A percentile compares a stretch with the other conserved stretches of the same genome.
Conservation (phyloP, 2,329 filamentous ascomycete species). For the Talaromyces marneffei region DNA sequence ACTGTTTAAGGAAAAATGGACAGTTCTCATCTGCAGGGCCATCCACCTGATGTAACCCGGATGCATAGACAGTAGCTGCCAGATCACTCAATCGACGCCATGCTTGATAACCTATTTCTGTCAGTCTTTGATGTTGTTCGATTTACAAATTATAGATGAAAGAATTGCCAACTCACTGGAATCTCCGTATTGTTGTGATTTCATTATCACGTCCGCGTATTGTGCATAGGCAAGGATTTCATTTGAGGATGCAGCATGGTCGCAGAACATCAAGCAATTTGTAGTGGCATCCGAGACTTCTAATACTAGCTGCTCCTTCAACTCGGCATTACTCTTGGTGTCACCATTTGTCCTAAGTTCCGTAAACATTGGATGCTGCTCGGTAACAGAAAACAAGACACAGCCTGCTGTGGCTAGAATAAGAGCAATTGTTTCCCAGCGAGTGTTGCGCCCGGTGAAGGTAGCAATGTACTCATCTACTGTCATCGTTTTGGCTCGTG, state of each 20-base stretch:
- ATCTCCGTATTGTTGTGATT: conserved; percentile 32
- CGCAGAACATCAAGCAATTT: conserved; percentile 28
- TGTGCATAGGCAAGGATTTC: conserved; percentile 32
- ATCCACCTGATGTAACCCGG: conserved; percentile 26
- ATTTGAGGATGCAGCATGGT: conserved; percentile 29
- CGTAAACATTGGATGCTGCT: conserved; percentile 26
- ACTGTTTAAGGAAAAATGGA: conserved; percentile 24
- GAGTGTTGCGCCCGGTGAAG: conserved; percentile 17
- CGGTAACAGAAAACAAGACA: conserved; percentile 27
- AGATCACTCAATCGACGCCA: conserved; percentile 19
- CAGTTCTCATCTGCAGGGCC: conserved; percentile 32
- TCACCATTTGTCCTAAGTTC: conserved; percentile 4
- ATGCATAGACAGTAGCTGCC: conserved; percentile 17
- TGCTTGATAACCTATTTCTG: conserved; percentile 16
- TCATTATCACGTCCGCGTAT: conserved; percentile 28
- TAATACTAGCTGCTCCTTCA: conserved; percentile 27
- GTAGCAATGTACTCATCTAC: conserved; percentile 27
- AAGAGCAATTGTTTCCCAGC: conserved; percentile 25
- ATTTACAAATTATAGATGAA: background rate
- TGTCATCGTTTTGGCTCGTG: conserved; percentile 24
- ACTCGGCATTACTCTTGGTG: conserved; percentile 12
- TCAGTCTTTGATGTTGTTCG: conserved; percentile 3
- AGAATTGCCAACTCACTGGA: conserved; percentile 22
- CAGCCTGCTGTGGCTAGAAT: conserved; percentile 37
- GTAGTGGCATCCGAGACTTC: conserved; percentile 32